Evolutionary conservation across 805 yeast genomes (phyloP).

Genomic region (Candida nonsorbophila): DNA sequence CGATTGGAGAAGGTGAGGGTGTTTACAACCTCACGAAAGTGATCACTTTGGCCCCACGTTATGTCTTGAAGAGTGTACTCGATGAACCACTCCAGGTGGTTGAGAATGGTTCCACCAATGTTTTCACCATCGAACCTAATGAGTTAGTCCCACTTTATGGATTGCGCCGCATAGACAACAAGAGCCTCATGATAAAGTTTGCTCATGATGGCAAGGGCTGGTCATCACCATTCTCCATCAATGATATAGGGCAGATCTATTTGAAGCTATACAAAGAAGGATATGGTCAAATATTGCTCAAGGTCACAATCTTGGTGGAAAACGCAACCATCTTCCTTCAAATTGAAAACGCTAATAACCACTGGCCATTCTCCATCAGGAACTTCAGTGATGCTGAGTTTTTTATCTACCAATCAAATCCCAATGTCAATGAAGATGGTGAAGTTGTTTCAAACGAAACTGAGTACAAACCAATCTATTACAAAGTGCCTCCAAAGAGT

Average conservation of each 20-base stretch:
- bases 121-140: conserved; percentile 41
- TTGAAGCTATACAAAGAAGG: conserved; percentile 62
- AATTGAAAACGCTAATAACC: conserved; percentile 61
- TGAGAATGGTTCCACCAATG: conserved; percentile 61
- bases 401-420: conserved; percentile 81
- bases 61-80: conserved; percentile 61
- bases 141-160: conserved; percentile 57
- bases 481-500: conserved; percentile 79
- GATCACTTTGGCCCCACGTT: conserved; percentile 78
- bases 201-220: conserved; percentile 55
- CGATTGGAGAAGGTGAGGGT: conserved; percentile 80
- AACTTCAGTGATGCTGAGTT: conserved; percentile 89
- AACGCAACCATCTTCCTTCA: conserved; percentile 77
- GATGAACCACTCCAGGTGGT: conserved; percentile 52
- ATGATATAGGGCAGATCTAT: conserved; percentile 78
- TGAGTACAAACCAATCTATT: conserved; percentile 71
- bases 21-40: conserved; percentile 72
- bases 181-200: conserved; percentile 58
- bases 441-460: conserved; percentile 43
- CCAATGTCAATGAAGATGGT: conserved; percentile 61
- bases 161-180: conserved; percentile 50
- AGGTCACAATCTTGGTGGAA: conserved; percentile 72
- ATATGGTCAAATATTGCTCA: conserved; percentile 64
- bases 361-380: conserved; percentile 91
- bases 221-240: conserved; percentile 85